Evolutionary conservation across 805 yeast genomes (phyloP).

Genomic region (Lipomyces orientalis): DNA sequence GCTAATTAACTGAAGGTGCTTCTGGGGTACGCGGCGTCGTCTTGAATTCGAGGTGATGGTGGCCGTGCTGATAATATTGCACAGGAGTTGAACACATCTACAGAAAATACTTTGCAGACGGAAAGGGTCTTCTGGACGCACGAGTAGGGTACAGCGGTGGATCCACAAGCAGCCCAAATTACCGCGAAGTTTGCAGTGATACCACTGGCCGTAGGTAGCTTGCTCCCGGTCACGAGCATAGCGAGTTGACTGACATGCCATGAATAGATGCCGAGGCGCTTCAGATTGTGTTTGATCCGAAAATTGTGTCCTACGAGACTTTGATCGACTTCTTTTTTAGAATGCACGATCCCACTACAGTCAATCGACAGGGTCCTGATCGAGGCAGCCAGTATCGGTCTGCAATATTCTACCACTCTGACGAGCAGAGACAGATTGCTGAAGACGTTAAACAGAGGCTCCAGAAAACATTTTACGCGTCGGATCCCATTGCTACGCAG

Average conservation of each 20-base stretch:
- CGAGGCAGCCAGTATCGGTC: slow-evolving; percentile 89
- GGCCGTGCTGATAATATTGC: not conserved
- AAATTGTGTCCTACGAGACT: slow-evolving; percentile 60
- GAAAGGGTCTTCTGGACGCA: slow-evolving; percentile 70
- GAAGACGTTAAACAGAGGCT: slow-evolving; percentile 54
- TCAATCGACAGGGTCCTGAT: slow-evolving; percentile 86
- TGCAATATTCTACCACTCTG: slow-evolving; percentile 69
- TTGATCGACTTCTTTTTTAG: slow-evolving; percentile 83
- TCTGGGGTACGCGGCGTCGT: slow-evolving; percentile 44
- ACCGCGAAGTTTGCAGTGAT: slow-evolving; percentile 76
- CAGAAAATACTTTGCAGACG: slow-evolving; percentile 65
- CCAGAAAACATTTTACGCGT: slow-evolving; percentile 75
- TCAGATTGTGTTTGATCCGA: slow-evolving; percentile 82
- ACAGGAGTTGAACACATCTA: slow-evolving; percentile 73
- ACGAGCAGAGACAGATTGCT: slow-evolving; percentile 57
- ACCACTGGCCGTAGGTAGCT: slow-evolving; percentile 57
- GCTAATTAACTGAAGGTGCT: slow-evolving; percentile 49
- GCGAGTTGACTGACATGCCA: not conserved
- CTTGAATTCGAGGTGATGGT: not conserved
- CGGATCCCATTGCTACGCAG: slow-evolving; percentile 68
- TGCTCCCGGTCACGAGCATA: not conserved
- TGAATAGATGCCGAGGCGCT: slow-evolving; percentile 70
- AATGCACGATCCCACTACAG: slow-evolving; percentile 92
- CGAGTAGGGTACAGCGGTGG: slow-evolving; percentile 95
- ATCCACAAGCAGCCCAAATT: slow-evolving; percentile 56